These are phyloP conservation scores for Pythium aquatile DNA, from an alignment of 352 stramenopile genomes.

Conservation along the genomic window DNA sequence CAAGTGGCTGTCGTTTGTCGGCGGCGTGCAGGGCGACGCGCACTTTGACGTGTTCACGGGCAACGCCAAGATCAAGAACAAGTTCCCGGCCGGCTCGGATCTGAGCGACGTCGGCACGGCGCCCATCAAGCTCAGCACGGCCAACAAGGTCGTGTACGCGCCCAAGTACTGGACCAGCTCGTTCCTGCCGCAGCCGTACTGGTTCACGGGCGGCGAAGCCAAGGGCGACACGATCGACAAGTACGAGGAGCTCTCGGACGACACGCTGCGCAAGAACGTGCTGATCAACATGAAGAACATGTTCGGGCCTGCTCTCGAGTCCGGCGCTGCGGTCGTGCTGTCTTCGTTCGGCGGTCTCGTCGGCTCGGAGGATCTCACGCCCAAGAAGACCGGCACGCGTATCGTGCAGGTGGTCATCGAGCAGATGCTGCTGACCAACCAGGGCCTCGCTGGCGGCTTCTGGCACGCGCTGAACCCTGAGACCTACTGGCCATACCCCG, in stretches of 20 bases:
- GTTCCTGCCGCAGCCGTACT: conserved; percentile 56
- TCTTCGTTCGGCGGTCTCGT: conserved; percentile 83
- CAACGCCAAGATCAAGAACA: conserved; percentile 55
- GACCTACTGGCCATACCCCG: conserved; percentile 70
- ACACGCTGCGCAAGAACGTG: conserved; percentile 59
- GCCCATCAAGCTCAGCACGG: conserved; percentile 57
- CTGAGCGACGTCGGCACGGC: conserved; percentile 41
- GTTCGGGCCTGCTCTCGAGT: conserved; percentile 63
- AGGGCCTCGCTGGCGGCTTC: conserved; percentile 70
- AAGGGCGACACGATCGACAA: conserved; percentile 59
- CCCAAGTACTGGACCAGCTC: conserved; percentile 79
- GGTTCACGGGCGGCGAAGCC: conserved; percentile 52
- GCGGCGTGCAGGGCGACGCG: conserved; percentile 64
- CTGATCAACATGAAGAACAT: conserved; percentile 81
- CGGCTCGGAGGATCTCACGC: conserved; percentile 50
- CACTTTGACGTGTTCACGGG: conserved; percentile 67
- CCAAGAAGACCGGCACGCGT: conserved; percentile 66
- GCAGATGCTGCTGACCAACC: conserved; percentile 52
- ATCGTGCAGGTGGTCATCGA: conserved; percentile 64
- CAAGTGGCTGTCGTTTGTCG: conserved; percentile 76
- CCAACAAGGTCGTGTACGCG: conserved; percentile 81
- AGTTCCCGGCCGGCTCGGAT: conserved; percentile 66
- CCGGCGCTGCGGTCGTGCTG: conserved; percentile 62
- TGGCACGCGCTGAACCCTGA: conserved; percentile 83
- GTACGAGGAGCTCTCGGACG: conserved; percentile 59